Evolutionary conservation across 129 eudicot species (phyloP).

Genomic region (Ambrosia trifida): DNA sequence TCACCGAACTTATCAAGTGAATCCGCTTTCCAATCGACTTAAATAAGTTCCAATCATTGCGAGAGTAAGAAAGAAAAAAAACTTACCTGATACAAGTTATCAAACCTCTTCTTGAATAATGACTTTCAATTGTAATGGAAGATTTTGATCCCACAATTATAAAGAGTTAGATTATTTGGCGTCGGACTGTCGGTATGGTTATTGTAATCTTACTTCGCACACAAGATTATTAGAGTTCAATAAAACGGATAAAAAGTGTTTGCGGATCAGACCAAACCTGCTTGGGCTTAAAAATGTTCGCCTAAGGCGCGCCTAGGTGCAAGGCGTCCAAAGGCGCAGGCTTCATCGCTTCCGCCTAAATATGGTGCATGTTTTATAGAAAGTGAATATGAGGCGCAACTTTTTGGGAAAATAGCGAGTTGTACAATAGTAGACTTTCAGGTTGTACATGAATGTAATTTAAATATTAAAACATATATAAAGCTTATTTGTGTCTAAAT

Average conservation of each 20-base stretch:
- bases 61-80: slow-evolving; percentile 12
- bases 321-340: no score
- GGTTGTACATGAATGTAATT: no score
- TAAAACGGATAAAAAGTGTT: not conserved
- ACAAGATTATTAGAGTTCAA: not conserved
- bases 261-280: no score
- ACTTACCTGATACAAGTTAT: slow-evolving; percentile 82
- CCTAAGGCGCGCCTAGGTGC: no score
- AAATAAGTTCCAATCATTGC: not conserved
- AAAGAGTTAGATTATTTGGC: not conserved
- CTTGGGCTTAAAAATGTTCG: no score
- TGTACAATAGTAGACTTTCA: no score
- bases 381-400: no score
- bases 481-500: no score
- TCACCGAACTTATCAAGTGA: slow-evolving; percentile 82
- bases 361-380: no score
- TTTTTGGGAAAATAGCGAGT: no score
- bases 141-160: slow-evolving; percentile 68
- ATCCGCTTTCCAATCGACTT: slow-evolving; percentile 97
- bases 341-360: no score
- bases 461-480: no score
- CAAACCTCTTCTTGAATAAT: slow-evolving; percentile 76
- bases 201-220: not conserved
- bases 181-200: not conserved
- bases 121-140: slow-evolving; percentile 76